Evolutionary conservation across 2,329 filamentous ascomycete genomes (phyloP).

Genomic region (Epichloe baconii): DNA sequence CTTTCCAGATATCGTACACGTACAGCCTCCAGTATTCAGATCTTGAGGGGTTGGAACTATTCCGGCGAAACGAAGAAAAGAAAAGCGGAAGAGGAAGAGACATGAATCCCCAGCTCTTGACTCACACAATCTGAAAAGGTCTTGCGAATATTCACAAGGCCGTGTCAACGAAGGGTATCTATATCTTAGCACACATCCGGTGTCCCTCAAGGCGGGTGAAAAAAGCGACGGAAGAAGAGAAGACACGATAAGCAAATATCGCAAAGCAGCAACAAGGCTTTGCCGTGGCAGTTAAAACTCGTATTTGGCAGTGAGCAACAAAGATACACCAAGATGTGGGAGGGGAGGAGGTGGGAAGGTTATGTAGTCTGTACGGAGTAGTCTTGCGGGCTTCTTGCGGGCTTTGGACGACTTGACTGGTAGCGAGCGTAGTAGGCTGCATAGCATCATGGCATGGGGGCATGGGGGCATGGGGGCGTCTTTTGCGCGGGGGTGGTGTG

Average conservation of each 20-base stretch:
- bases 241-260: not conserved
- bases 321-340: not conserved
- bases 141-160: not conserved
- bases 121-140: not conserved
- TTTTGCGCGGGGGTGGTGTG: not conserved
- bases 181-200: not conserved
- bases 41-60: not conserved
- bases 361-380: slow-evolving; percentile 1
- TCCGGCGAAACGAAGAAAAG: not conserved
- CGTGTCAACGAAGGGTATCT: not conserved
- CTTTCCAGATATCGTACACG: not conserved
- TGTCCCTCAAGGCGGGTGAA: not conserved
- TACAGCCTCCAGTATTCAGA: not conserved
- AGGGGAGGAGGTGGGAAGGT: slow-evolving; percentile 4
- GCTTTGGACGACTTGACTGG: slow-evolving; percentile 1
- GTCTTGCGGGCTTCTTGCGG: slow-evolving; percentile 1
- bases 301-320: not conserved
- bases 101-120: not conserved
- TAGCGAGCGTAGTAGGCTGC: not conserved
- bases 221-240: not conserved
- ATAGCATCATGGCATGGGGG: not conserved
- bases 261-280: slow-evolving; percentile 1
- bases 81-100: not conserved
- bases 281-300: not conserved
- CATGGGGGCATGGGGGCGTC: not conserved